Evolutionary conservation across 768 basidiomycete species (phyloP), one percentile per base, ranked within the genome.

Genomic region (Tricholomella constricta): DNA sequence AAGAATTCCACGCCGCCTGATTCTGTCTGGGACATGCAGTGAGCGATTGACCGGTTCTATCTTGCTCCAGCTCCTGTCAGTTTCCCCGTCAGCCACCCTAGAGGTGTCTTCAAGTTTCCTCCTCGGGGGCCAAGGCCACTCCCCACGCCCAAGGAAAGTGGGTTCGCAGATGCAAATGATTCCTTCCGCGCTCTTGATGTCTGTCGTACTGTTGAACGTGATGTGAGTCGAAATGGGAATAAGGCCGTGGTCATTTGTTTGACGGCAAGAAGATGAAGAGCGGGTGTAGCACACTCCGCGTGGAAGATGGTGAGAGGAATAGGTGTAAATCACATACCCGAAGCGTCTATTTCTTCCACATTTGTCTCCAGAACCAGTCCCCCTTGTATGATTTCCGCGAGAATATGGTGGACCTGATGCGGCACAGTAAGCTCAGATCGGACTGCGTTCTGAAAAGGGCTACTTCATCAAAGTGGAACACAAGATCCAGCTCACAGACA

Each of bases 381-480:
- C 14, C 94, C 96, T 72, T 98, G 95, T 22, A 99, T 91, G 47
- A 98, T 86, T 71, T 98, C 97, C n/a, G 88, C 79, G 41, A 99
- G 81, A 48, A 98, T 93, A 60, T 96, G 90, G 64, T 98, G 95
- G 3, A 90, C 95, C 94, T 96, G 51, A 34, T 43, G 22, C 20
- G 26, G 12, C n/a, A 9, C 37, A 31, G 37, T 56, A n/a, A 56
- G 38, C 31, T 26, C 35, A 8, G 35, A 41, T 49, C 10, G 3
- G 20, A 31, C n/a, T 15, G 46, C 41, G 19, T 15, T 23, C 10
- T 27, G 26, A 48, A 40, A 9, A 8, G 23, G 42, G 79, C 27
- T 60, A 92, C 95, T 79, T 98, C 94, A 68, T 98, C 97, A 64
- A 98, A 99, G 69, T 98, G 95, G 69, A 98, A 99, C 45, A 99